Evolutionary conservation across 139 green algal species (phyloP).

Genomic region (Chlamydomonas eustigma): DNA sequence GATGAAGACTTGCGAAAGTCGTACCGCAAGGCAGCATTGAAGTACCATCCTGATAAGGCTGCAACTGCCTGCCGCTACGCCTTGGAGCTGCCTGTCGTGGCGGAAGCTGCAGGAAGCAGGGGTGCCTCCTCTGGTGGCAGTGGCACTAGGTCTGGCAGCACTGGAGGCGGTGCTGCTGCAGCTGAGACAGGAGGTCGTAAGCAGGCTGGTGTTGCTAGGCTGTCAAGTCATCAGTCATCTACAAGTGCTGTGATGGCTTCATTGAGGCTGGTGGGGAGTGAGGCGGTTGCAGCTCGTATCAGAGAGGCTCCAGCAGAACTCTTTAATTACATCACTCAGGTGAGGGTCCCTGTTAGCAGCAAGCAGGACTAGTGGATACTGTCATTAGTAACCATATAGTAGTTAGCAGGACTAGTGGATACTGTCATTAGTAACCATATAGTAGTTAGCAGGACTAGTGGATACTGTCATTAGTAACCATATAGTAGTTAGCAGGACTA

Average conservation of each 20-base stretch:
- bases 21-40: constrained; percentile 54
- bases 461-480: too few species aligned
- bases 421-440: too few species aligned
- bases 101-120: neutral
- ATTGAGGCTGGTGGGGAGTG: neutral
- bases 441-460: too few species aligned
- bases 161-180: neutral
- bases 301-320: constrained; percentile 44
- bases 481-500: too few species aligned
- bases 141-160: neutral
- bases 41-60: constrained; percentile 68
- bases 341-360: too few species aligned
- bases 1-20: constrained; percentile 42
- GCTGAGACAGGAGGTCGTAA: neutral
- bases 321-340: constrained; percentile 56
- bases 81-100: constrained; percentile 8
- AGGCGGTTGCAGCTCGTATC: constrained; percentile 26
- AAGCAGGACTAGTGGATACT: too few species aligned
- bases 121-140: neutral
- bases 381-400: too few species aligned
- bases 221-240: too few species aligned
- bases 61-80: constrained; percentile 26
- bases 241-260: too few species aligned
- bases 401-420: too few species aligned
- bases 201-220: neutral